phyloP scores from a whole-genome alignment of 495 filamentous ascomycete species.

The Terfezia claveryi region DNA sequence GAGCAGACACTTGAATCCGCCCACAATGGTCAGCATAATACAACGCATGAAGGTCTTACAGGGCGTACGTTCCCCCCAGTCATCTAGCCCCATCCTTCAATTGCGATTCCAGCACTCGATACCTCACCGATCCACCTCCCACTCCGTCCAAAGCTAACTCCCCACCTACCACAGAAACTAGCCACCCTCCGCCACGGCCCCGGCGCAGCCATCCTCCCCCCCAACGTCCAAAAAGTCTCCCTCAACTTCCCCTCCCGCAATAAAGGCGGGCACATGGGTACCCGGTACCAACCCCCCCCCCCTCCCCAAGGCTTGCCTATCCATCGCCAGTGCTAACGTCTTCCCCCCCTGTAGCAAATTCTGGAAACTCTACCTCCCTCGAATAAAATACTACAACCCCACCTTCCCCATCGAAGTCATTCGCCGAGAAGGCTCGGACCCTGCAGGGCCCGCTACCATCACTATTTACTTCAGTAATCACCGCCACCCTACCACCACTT shows the following conservation, averaged over 20 bases:
- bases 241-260: constrained; percentile 51
- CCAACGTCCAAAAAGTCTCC: constrained; percentile 62
- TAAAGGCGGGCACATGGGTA: constrained; percentile 51
- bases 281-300: constrained; percentile 27
- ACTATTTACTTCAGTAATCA: constrained; percentile 46
- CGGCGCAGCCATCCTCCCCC: constrained; percentile 60
- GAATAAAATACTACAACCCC: constrained; percentile 88
- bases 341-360: constrained; percentile 40
- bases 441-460: constrained; percentile 39
- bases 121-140: background rate
- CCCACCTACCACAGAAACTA: constrained; percentile 1
- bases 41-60: background rate
- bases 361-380: constrained; percentile 60
- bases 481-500: background rate
- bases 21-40: background rate
- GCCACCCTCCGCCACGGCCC: constrained; percentile 57
- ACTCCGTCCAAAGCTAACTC: background rate
- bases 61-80: background rate
- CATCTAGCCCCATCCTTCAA: background rate
- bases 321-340: no score
- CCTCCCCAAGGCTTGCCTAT: no score
- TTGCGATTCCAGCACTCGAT: background rate
- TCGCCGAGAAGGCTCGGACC: constrained; percentile 28
- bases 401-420: constrained; percentile 58
- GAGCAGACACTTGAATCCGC: background rate